Conservation (phyloP, 108 stramenopile species). For the Licmophora abbreviata region DNA sequence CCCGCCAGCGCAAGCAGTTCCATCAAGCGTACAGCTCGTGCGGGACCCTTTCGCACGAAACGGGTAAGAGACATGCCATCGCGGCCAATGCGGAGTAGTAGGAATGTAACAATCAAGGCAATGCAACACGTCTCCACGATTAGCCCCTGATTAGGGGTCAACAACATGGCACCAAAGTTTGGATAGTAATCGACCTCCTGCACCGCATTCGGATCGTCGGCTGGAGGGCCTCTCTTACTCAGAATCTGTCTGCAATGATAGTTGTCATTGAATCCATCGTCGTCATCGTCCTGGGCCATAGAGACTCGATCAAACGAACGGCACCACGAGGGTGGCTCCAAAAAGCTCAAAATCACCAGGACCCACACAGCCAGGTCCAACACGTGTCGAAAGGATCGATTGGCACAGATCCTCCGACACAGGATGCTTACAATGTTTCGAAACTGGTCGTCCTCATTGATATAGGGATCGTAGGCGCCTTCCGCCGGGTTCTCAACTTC, state of each 20-base stretch:
- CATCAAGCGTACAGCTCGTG: conserved; percentile 6
- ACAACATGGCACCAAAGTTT: conserved; percentile 30
- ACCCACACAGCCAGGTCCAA: conserved; percentile 21
- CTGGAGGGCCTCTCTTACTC: conserved; percentile 11
- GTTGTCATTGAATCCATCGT: no score
- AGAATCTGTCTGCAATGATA: conserved; percentile 29
- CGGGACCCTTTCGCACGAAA: conserved; percentile 31
- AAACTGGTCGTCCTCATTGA: conserved; percentile 7
- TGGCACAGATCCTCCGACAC: conserved; percentile 26
- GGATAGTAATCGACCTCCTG: conserved; percentile 47
- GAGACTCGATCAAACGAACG: conserved; percentile 12
- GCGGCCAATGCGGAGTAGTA: conserved; percentile 33
- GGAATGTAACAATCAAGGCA: conserved; percentile 17
- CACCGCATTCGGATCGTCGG: conserved; percentile 12
- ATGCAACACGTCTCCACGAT: conserved; percentile 34
- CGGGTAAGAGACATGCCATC: conserved; percentile 39
- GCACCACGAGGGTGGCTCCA: conserved; percentile 79
- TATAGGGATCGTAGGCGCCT: conserved; percentile 43
- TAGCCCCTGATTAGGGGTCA: conserved; percentile 34
- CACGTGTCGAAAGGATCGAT: conserved; percentile 14
- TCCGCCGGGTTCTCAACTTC: conserved; percentile 10
- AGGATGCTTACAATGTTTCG: conserved; percentile 26
- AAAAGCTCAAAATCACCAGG: conserved; percentile 43
- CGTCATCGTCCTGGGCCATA: conserved; percentile 6
- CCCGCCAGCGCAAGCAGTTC: background rate